Evolutionary conservation across 495 filamentous ascomycete species (phyloP), one percentile per base, ranked within the genome.

Genomic region (Xylaria acuta): DNA sequence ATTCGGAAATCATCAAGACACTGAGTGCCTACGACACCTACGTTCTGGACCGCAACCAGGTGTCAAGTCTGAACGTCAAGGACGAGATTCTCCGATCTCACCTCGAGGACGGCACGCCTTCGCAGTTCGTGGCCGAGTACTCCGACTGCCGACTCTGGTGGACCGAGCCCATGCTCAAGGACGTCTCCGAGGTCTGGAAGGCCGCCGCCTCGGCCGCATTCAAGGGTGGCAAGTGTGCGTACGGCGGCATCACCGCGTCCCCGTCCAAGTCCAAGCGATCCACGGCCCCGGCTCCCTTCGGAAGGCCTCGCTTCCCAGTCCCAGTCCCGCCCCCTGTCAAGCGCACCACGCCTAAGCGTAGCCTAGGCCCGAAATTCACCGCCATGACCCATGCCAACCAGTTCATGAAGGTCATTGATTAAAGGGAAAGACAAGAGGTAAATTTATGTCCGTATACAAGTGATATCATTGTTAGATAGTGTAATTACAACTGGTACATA

Each of bases 141-240:
- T 87, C 88, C 14, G 82, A 88, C 71, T 89, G 88, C 77, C 79
- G 84, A 40, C 80, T 89, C 8, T 90, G 85, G 75, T 89, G 81
- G 72, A 90, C 87, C 3, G 82, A 81, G 49, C 79, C 81, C 43
- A 88, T 85, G 73, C 62, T 83, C 60, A 82, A 80, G 73, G 84
- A 87, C 67, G 80, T 84, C 40, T 76, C 78, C 20, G 79, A 77
- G 20, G 74, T 88, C 16, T 90, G 87, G 88, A 83, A 82, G 66
- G 80, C 80, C 40, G 85, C 84, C 20, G 78, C 76, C 0, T 76
- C 74, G 12, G 81, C 79, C 0, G 80, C 82, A 11, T 85, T 82
- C 75, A 77, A 80, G 62, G 77, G 76, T 11, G 79, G 73, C 34
- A 75, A 76, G 68, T 82, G 80, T 69, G 80, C 75, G 22, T 78